These are phyloP conservation scores for Stagonosporopsis rhizophila DNA, from an alignment of 2,329 filamentous ascomycete species.

Conservation along the genomic window DNA sequence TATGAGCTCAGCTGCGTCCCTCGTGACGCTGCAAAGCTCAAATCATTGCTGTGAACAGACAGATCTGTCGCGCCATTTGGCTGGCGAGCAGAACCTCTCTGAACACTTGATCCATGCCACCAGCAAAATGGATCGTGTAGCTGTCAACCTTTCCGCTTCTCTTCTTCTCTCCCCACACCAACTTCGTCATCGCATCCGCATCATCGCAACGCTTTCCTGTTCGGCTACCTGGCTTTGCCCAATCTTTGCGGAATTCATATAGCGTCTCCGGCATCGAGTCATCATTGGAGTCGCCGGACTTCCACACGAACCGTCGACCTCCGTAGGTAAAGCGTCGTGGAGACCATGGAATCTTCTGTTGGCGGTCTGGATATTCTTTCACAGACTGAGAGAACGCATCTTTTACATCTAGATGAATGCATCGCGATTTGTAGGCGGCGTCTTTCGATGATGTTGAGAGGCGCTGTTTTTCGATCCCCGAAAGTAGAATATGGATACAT, in stretches of 20 bases:
- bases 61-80: conserved; percentile 48
- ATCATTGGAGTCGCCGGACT: conserved; percentile 54
- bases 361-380: conserved; percentile 47
- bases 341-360: conserved; percentile 49
- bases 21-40: conserved; percentile 8
- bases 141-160: conserved; percentile 47
- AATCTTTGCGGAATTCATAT: conserved; percentile 46
- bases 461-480: conserved; percentile 44
- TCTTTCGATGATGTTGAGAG: conserved; percentile 32
- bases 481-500: conserved; percentile 45
- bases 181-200: conserved; percentile 33
- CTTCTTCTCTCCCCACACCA: conserved; percentile 49
- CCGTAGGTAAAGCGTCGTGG: conserved; percentile 48
- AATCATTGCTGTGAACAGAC: conserved; percentile 48
- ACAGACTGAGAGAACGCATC: conserved; percentile 45
- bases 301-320: conserved; percentile 53
- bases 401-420: conserved; percentile 38
- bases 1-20: conserved; percentile 4
- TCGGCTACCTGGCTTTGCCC: conserved; percentile 45
- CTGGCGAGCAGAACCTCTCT: conserved; percentile 46
- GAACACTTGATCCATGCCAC: conserved; percentile 49
- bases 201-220: conserved; percentile 47
- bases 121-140: conserved; percentile 48
- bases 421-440: conserved; percentile 47
- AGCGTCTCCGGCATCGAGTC: conserved; percentile 52